Evolutionary conservation across 257 asterid species (phyloP).

Genomic region (Handroanthus guayacan): DNA sequence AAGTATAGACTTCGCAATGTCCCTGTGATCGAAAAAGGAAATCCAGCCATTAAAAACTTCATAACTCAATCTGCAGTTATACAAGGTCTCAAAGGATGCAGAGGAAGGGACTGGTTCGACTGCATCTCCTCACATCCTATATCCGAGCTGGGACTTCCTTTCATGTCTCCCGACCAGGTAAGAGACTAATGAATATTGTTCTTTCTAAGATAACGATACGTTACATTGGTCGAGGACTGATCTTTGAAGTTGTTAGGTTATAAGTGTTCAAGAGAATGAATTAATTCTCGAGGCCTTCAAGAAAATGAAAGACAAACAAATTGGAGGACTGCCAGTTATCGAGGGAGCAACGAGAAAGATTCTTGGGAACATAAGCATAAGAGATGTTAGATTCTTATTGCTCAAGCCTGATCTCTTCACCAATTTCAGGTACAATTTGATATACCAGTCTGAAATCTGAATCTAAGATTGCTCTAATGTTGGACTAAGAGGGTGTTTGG

Average conservation of each 20-base stretch:
- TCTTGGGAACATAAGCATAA: conserved; percentile 80
- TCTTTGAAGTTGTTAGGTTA: conserved; percentile 51
- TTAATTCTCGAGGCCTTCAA: conserved; percentile 81
- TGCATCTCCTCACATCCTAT: conserved; percentile 64
- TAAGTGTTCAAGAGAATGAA: conserved; percentile 61
- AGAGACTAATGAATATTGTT: not conserved
- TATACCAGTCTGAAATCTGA: not conserved
- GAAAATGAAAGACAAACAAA: conserved; percentile 81
- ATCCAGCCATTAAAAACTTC: conserved; percentile 64
- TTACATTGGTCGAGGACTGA: not conserved
- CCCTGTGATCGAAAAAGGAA: conserved; percentile 77
- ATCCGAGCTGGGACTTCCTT: conserved; percentile 82
- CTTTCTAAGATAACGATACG: not conserved
- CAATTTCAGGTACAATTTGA: conserved; percentile 55
- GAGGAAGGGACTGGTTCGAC: conserved; percentile 88
- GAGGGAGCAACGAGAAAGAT: conserved; percentile 64
- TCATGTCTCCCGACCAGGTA: conserved; percentile 77
- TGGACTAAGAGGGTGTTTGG: not conserved
- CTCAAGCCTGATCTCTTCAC: conserved; percentile 82
- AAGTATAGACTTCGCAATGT: conserved; percentile 91
- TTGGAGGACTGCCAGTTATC: conserved; percentile 85
- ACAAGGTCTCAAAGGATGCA: conserved; percentile 77
- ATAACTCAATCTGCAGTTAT: conserved; percentile 92
- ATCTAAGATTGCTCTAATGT: not conserved
- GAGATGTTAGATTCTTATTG: conserved; percentile 85